These are phyloP conservation scores for Lagerstroemia fauriei DNA, from an alignment of 441 rosid genomes.

Conservation along the genomic window DNA sequence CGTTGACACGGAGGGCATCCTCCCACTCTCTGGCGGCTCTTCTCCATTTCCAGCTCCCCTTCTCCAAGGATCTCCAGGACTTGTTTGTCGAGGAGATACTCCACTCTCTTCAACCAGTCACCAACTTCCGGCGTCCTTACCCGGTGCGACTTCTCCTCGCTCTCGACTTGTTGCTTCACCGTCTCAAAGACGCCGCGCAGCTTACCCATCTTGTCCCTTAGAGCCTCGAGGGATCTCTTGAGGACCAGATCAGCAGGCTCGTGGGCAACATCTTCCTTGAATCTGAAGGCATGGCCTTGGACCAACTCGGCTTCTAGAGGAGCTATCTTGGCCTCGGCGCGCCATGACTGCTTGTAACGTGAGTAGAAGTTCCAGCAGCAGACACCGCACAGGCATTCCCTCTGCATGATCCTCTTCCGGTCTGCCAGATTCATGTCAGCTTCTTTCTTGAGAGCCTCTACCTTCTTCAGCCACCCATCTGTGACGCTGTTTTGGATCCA, in stretches of 20 bases:
- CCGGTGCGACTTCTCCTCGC: background rate
- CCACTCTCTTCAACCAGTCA: slow-evolving; percentile 15
- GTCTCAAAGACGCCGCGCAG: background rate
- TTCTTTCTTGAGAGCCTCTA: background rate
- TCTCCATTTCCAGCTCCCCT: background rate
- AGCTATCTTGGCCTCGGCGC: slow-evolving; percentile 28
- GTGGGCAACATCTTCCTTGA: background rate
- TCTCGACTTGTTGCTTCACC: background rate
- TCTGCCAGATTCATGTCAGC: background rate
- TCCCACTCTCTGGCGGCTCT: background rate
- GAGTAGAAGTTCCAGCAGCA: background rate
- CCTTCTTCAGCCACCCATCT: slow-evolving; percentile 22
- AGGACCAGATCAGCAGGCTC: background rate
- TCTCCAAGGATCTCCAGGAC: background rate
- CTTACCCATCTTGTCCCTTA: background rate
- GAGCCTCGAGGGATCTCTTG: background rate
- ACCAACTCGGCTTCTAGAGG: slow-evolving; percentile 20
- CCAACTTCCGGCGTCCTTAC: background rate
- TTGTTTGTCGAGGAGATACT: background rate
- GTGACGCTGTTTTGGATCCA: slow-evolving; percentile 7
- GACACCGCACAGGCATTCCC: background rate
- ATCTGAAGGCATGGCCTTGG: slow-evolving; percentile 1
- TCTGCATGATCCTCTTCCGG: background rate
- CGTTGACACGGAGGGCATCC: slow-evolving; percentile 16
- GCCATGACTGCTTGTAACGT: background rate